Evolutionary conservation across 306 rosid species (phyloP), one percentile per base, ranked within the genome.

Genomic region (Ceratonia siliqua): DNA sequence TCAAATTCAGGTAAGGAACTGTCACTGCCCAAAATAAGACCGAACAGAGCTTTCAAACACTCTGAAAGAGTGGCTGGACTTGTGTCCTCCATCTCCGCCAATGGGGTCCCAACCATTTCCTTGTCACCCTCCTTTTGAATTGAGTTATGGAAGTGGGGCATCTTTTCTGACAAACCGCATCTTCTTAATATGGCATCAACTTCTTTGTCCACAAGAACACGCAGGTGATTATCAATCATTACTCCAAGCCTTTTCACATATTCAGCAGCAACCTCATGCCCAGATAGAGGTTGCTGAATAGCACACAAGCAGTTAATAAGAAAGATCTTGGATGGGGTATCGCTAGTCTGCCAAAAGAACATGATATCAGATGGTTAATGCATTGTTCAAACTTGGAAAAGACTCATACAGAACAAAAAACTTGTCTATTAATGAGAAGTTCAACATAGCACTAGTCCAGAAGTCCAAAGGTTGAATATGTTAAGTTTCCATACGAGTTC

Each of bases 291-390:
- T 83, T 90, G 93, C 79, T 89, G 93, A 81, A 94, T 87, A 65
- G 97, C 91, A 74, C 89, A 81, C 81, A 94, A 75, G 81, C 99
- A 92, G 70, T 94, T 94, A 67, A 94, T 90, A 76, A 94, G 92
- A 85, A 94, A 94, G 69, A 91, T 91, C 88, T 91, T 89, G 18
- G 96, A 91, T n/a, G 94, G 90, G 39, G 97, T 89, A 68, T 91
- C 98, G 24, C 82, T 82, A 61, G 81, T 87, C 98, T 91, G 98
- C 84, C 75, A 62, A 83, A 82, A 77, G 42, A 55, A 32, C 76
- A 80, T 35, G 21, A 43, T 30, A 75, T 76, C 8, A 52, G 56
- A 66, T 62, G 32, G 58, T 62, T 9, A 10, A 70, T 69, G 74
- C 50, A 49, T 49, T 49, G 55, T n/a, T 50, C 2, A 18, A 50